A percentile compares a stretch with the other conserved stretches of the same genome.
These are phyloP conservation scores for Cinnamomum micranthum DNA, from an alignment of 164 flowering plant species.

Conservation along the genomic window DNA sequence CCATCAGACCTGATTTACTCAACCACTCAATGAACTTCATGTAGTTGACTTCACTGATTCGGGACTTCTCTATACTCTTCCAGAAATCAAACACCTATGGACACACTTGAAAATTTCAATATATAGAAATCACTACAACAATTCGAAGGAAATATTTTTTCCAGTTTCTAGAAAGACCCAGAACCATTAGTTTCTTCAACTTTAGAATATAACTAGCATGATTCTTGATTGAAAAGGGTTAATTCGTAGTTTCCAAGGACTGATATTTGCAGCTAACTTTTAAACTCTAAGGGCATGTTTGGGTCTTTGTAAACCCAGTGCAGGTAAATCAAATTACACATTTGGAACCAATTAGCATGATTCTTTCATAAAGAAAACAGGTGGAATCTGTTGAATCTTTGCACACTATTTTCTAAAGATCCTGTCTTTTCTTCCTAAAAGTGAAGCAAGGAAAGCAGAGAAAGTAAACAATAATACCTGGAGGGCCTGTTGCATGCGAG, in stretches of 20 bases:
- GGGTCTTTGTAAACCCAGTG: too few species aligned
- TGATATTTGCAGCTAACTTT: neutral
- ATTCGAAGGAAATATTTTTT: neutral
- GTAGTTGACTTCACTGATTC: constrained; percentile 39
- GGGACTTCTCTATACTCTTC: constrained; percentile 39
- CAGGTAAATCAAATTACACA: too few species aligned
- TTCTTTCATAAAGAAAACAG: too few species aligned
- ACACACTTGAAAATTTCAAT: neutral
- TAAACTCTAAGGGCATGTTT: too few species aligned
- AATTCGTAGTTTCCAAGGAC: neutral
- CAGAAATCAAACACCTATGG: constrained; percentile 54
- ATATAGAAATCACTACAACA: neutral
- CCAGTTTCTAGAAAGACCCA: neutral
- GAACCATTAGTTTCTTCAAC: neutral
- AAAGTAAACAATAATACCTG: constrained; percentile 32
- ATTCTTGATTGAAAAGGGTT: neutral
- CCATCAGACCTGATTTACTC: constrained; percentile 34
- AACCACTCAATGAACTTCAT: constrained; percentile 37
- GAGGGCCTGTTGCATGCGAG: constrained; percentile 28
- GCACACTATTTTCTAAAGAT: too few species aligned
- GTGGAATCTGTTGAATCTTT: too few species aligned
- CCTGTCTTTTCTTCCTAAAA: too few species aligned
- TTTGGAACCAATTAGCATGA: too few species aligned
- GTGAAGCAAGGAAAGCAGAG: neutral
- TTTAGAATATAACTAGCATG: neutral